A percentile compares a stretch with the other conserved stretches of the same genome.
Conservation (phyloP, 345 rosid species). For the Eucalyptus albens region DNA sequence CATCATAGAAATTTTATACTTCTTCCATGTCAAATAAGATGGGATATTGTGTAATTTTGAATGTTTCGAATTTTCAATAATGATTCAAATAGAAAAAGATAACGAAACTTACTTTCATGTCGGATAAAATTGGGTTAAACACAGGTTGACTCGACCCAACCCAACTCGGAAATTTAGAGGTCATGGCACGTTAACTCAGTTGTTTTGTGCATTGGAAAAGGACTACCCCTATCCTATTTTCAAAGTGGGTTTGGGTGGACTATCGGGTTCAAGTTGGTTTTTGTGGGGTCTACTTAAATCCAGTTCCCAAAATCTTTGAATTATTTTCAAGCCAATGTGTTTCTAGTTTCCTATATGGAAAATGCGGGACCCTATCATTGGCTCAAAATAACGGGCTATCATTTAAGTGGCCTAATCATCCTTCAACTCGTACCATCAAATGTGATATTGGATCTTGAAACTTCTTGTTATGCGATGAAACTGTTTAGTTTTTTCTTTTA, state of each 20-base stretch:
- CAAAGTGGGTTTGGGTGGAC: background rate
- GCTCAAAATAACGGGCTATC: background rate
- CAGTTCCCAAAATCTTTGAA: background rate
- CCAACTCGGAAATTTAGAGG: background rate
- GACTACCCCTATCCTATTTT: background rate
- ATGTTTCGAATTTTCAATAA: background rate
- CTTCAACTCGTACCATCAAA: background rate
- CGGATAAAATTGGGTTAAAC: background rate
- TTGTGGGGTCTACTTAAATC: background rate
- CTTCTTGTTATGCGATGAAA: background rate
- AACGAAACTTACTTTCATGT: background rate
- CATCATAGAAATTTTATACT: background rate
- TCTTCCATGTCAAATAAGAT: background rate
- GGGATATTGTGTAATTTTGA: background rate
- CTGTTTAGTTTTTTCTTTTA: background rate
- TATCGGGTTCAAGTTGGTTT: background rate
- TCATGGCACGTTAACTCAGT: background rate
- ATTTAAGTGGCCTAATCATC: background rate
- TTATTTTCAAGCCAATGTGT: background rate
- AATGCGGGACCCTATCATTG: background rate
- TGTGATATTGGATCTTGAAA: background rate
- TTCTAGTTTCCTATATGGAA: background rate
- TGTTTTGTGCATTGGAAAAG: background rate
- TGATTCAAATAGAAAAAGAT: background rate
- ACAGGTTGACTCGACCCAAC: background rate